phyloP scores from a whole-genome alignment of 2,329 filamentous ascomycete genomes.

The Fusarium protoensiforme region DNA sequence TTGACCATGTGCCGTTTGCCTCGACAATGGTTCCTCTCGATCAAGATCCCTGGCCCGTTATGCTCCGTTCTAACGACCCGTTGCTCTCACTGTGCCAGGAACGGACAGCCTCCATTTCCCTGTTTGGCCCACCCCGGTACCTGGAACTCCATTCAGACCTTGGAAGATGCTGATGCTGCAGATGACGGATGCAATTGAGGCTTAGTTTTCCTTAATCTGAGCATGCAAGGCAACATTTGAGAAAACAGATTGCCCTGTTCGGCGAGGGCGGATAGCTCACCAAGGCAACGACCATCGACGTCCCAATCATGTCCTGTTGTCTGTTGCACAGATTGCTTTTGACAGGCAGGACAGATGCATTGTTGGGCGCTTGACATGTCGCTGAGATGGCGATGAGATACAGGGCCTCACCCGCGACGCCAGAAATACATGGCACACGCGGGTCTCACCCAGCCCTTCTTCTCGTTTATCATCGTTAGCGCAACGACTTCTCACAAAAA shows the following conservation, averaged over 20 bases:
- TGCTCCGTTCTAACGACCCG: slow-evolving; percentile 4
- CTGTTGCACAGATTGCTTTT: slow-evolving; percentile 16
- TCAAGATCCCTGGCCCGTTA: neutral
- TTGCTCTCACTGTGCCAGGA: slow-evolving; percentile 26
- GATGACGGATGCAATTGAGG: slow-evolving; percentile 42
- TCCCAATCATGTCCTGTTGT: slow-evolving; percentile 8
- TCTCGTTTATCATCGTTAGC: slow-evolving; percentile 1
- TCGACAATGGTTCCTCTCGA: neutral
- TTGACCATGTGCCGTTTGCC: slow-evolving; percentile 9
- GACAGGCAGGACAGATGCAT: slow-evolving; percentile 10
- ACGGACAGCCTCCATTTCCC: slow-evolving; percentile 25
- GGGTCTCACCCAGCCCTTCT: neutral
- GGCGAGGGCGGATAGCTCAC: slow-evolving; percentile 16
- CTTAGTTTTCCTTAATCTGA: slow-evolving; percentile 36
- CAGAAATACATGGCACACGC: slow-evolving; percentile 5
- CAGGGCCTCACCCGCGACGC: slow-evolving; percentile 5
- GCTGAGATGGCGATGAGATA: neutral
- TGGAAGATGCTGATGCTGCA: slow-evolving; percentile 27
- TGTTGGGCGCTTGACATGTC: slow-evolving; percentile 4
- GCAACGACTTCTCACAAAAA: slow-evolving; percentile 10
- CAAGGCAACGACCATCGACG: slow-evolving; percentile 19
- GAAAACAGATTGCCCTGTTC: slow-evolving; percentile 26
- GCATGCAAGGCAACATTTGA: slow-evolving; percentile 18
- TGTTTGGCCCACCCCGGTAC: slow-evolving; percentile 22
- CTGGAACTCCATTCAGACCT: slow-evolving; percentile 16